Evolutionary conservation across 129 eudicot species (phyloP), one percentile per base, ranked within the genome.

Genomic region (Pittosporum tobira): DNA sequence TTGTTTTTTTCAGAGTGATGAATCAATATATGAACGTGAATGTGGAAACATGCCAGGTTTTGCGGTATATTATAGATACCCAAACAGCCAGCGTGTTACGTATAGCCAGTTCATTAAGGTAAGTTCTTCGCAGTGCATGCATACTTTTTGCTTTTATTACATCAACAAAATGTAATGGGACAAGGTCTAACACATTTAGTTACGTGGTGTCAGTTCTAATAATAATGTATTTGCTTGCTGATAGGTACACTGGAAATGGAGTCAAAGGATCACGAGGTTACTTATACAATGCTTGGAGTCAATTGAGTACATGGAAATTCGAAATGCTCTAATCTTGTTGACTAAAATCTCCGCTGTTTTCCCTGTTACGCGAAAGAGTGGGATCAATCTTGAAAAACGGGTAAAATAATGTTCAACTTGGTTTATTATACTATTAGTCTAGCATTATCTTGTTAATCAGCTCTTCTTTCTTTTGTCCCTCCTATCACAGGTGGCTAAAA

Each of bases 191-290:
- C n/a, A n/a, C n/a, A n/a, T n/a, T n/a, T n/a, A n/a, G n/a, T n/a
- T n/a, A n/a, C n/a, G n/a, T n/a, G n/a, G n/a, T n/a, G n/a, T n/a
- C n/a, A n/a, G n/a, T n/a, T n/a, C n/a, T n/a, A n/a, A n/a, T n/a
- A n/a, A n/a, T n/a, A n/a, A n/a, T n/a, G n/a, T n/a, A n/a, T 22
- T 59, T 71, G 63, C 12, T 27, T 69, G 57, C 49, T 66, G 61
- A 38, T 65, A 93, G 99, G 99, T 93, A 42, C 99, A 93, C 69
- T 93, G 99, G 99, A 93, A 93, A 66, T 93, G 99, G 99, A 93
- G 96, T 79, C 99, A 93, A 62, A 82, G 99, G 78, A 93, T 93
- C 74, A 93, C 99, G 49, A 77, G 80, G 70, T 50, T 93, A 65
- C 69, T 93, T 61, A 93, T 93, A 67, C 99, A 93, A 63, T 93